Conservation (phyloP, 73 alveolate genomes). For the Tetrahymena thermophila region DNA sequence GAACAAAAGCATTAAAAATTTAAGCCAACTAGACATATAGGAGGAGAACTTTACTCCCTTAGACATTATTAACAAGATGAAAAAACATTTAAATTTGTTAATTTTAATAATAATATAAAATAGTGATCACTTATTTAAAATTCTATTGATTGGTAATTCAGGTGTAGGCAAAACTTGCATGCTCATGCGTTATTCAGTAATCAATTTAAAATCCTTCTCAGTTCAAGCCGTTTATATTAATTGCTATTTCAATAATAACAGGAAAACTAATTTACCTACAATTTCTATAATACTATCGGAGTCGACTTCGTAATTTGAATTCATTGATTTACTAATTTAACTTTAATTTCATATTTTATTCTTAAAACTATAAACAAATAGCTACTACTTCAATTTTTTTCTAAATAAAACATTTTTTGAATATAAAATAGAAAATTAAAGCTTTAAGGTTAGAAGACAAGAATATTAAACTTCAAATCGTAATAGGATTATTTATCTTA, state of each 20-base stretch:
- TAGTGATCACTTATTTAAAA: conserved; percentile 62
- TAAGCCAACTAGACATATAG: not conserved
- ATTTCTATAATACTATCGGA: conserved; percentile 55
- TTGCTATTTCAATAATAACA: not conserved
- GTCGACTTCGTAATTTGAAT: conserved; percentile 48
- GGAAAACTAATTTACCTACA: conserved; percentile 53
- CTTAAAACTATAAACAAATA: too few relatives aligned
- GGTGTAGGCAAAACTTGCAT: conserved; percentile 67
- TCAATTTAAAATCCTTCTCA: not conserved
- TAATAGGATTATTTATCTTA: not conserved
- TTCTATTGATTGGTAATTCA: conserved; percentile 64
- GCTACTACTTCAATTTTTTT: not conserved
- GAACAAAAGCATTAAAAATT: not conserved
- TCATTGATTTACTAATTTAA: not conserved
- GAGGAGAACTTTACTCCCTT: not conserved
- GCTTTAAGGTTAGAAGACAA: conserved; percentile 35
- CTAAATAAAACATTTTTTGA: not conserved
- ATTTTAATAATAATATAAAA: not conserved
- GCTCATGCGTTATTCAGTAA: conserved; percentile 43
- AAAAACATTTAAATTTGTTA: not conserved
- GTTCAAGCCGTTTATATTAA: not conserved
- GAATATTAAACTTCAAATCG: conserved; percentile 31
- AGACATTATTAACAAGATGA: not conserved
- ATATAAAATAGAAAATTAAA: conserved; percentile 26
- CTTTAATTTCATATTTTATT: not conserved